Percentiles rank a stretch among this genome's conserved stretches.
Evolutionary conservation across 257 asterid genomes (phyloP).

Genomic region (Plectranthus barbatus): DNA sequence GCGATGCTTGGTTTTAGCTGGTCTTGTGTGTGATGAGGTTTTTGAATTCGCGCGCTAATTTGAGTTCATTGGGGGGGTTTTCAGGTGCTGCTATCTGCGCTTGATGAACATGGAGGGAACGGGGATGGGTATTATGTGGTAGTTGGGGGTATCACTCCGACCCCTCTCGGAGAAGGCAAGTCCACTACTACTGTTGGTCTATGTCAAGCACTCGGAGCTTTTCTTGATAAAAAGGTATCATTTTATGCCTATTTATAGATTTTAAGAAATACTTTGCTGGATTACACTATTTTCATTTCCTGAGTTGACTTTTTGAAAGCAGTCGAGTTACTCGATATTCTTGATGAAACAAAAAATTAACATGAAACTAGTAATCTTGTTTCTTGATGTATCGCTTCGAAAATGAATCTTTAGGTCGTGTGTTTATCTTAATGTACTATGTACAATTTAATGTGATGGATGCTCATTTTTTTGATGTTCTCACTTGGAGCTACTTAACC

Average conservation of each 20-base stretch:
- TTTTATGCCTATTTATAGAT: background rate
- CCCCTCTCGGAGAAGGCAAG: conserved; percentile 99
- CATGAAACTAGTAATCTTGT: background rate
- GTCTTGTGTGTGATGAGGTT: background rate
- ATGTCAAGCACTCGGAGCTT: conserved; percentile 98
- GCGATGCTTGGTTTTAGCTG: background rate
- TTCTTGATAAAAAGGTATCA: conserved; percentile 82
- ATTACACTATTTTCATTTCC: background rate
- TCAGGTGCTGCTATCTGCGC: conserved; percentile 72
- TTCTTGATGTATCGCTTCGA: background rate
- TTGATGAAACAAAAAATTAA: background rate
- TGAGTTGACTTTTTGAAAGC: background rate
- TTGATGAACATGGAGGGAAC: conserved; percentile 55
- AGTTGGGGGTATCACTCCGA: conserved; percentile 95
- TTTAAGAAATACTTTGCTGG: background rate
- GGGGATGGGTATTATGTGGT: conserved; percentile 91
- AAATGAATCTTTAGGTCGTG: background rate
- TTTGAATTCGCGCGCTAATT: background rate
- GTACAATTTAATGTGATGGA: background rate
- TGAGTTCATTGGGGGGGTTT: conserved; percentile 8
- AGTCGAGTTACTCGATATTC: background rate
- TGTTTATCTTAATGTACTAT: background rate
- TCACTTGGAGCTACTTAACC: background rate
- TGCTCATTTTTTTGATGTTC: background rate
- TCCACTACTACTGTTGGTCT: conserved; percentile 96